These are phyloP conservation scores for Moesziomyces aphidis DNA, from an alignment of 1,284 basidiomycete species.

Conservation along the genomic window DNA sequence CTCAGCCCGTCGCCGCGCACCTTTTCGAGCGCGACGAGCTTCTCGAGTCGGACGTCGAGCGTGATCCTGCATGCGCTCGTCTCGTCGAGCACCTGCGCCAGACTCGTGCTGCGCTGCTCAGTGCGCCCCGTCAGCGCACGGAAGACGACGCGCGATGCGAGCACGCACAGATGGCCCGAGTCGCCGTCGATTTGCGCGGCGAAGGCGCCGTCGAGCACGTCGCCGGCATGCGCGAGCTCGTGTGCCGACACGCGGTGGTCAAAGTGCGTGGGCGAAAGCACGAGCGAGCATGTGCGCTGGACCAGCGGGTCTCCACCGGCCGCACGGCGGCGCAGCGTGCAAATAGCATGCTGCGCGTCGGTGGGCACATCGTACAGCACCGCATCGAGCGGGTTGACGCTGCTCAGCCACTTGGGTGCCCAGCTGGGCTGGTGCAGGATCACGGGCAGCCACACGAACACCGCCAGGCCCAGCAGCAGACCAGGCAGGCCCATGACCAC, in stretches of 20 bases:
- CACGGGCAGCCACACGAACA: slow-evolving; percentile 49
- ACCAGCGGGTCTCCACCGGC: slow-evolving; percentile 38
- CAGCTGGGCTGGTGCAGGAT: slow-evolving; percentile 43
- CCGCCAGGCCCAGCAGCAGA: slow-evolving; percentile 28
- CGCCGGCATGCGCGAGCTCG: slow-evolving; percentile 22
- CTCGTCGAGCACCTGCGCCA: background rate
- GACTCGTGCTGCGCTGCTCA: background rate
- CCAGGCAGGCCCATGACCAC: slow-evolving; percentile 26
- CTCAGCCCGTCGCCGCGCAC: slow-evolving; percentile 2
- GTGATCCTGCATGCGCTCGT: slow-evolving; percentile 18
- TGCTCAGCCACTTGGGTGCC: slow-evolving; percentile 25
- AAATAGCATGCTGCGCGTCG: slow-evolving; percentile 51
- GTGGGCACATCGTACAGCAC: slow-evolving; percentile 55
- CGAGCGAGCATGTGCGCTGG: slow-evolving; percentile 1
- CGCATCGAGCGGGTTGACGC: slow-evolving; percentile 28
- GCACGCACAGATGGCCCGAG: slow-evolving; percentile 22
- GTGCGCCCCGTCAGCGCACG: slow-evolving; percentile 8
- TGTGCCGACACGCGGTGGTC: slow-evolving; percentile 24
- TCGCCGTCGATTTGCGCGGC: slow-evolving; percentile 5
- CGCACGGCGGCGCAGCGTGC: slow-evolving; percentile 39
- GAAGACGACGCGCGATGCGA: slow-evolving; percentile 26
- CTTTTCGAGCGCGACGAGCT: slow-evolving; percentile 21
- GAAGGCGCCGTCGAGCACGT: slow-evolving; percentile 27
- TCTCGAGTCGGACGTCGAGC: slow-evolving; percentile 30
- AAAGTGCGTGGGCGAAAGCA: slow-evolving; percentile 21